A percentile compares a stretch with the other conserved stretches of the same genome.
Conservation (phyloP, 208 protist genomes). For the Wallacemonas sp. region DNA sequence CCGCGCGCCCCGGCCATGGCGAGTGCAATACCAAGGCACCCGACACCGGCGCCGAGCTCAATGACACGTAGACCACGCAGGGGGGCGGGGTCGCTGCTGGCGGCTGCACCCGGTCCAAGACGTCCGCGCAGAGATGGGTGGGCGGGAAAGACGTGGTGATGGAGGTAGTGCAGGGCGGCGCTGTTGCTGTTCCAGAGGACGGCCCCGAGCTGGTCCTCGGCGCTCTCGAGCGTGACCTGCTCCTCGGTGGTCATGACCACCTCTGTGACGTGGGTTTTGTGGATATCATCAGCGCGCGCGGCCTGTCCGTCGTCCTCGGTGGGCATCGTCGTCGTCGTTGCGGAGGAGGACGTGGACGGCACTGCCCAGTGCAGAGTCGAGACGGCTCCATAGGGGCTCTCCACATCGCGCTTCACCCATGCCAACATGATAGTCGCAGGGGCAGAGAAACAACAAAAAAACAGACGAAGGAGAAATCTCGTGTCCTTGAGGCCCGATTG, state of each 20-base stretch:
- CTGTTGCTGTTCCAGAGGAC: slow-evolving; percentile 92
- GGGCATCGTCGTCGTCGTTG: too few species aligned
- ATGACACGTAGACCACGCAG: slow-evolving; percentile 37
- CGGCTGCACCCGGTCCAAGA: background rate
- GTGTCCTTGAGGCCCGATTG: too few species aligned
- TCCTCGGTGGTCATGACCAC: slow-evolving; percentile 22
- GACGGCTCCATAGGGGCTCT: slow-evolving; percentile 73
- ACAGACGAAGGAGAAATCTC: background rate
- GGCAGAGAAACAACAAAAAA: slow-evolving; percentile 7
- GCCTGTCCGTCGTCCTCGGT: slow-evolving; percentile 3
- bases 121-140: slow-evolving; percentile 8
- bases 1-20: slow-evolving; percentile 77
- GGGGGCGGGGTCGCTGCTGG: background rate
- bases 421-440: slow-evolving; percentile 40
- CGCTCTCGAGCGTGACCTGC: slow-evolving; percentile 60
- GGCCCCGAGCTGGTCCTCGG: slow-evolving; percentile 85
- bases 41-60: slow-evolving; percentile 86
- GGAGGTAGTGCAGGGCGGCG: slow-evolving; percentile 64
- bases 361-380: slow-evolving; percentile 86
- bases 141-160: slow-evolving; percentile 47
- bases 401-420: slow-evolving; percentile 74
- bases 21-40: slow-evolving; percentile 87
- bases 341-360: slow-evolving; percentile 17
- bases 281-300: too few species aligned
- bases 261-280: slow-evolving; percentile 14